Evolutionary conservation across 1,139 yeast genomes (phyloP), one percentile per base, ranked within the genome.

Genomic region (Saccharomyces hybrid): DNA sequence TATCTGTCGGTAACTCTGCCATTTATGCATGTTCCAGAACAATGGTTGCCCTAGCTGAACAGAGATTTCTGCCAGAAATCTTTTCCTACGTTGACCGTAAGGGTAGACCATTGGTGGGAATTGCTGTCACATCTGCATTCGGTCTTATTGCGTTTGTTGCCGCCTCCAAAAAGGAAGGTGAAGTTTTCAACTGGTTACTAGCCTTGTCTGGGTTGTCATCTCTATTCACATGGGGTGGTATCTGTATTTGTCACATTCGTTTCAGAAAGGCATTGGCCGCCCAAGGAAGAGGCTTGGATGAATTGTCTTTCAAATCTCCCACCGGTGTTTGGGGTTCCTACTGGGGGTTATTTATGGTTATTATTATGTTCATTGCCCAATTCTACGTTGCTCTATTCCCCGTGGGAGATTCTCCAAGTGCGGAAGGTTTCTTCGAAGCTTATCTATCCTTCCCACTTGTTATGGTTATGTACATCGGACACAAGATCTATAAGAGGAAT

Each of bases 1-100:
- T 83, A 58, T 83, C 88, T 46, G 88, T 83, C 49, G 95, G 91
- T 64, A 81, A 81, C 67, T 79, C 84, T 31, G 80, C 86, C 19
- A 84, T 84, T 48, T 84, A 75, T 62, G 86, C 80, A 52, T 77
- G 83, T 56, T 82, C 88, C 46, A 79, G 89, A 77, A 80, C 86
- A 46, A 69, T 84, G 62, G 80, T 81, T 58, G 83, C 88, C 42
- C 74, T 84, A 63, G 83, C 86, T 51, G 82, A 82, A 58, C 78
- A 82, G 60, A 84, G 85, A 48, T 79, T 78, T 65, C 81, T 86
- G 49, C 90, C 89, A 60, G 71, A 76, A 59, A 69, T 78, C 56
- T 75, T 83, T 55, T 86, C 83, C 75, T 84, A 82, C 73, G 79
- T 84, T 63, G 89, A 84, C 71, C 80, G 79, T 66, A 72, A 71